phyloP scores from a whole-genome alignment of 306 rosid genomes.

The Trifolium pratense region DNA sequence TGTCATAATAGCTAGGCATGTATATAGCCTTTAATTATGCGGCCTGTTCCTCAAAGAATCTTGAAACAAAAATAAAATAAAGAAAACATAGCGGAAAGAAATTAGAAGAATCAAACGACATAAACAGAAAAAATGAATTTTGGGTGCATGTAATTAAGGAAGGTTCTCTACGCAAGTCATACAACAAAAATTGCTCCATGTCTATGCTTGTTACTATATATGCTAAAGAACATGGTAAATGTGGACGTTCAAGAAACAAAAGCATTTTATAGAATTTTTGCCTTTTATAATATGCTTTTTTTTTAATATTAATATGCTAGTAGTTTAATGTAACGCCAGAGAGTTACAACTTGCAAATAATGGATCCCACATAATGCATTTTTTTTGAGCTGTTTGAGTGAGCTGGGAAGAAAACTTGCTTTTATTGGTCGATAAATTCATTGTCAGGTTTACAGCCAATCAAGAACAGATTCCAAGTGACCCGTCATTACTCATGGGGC shows the following conservation, averaged over 20 bases:
- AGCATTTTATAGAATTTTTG: slow-evolving; percentile 36
- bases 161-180: slow-evolving; percentile 54
- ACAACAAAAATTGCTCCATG: slow-evolving; percentile 27
- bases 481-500: slow-evolving; percentile 7
- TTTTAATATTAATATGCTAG: neutral
- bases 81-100: neutral
- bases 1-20: slow-evolving; percentile 1
- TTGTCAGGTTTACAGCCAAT: slow-evolving; percentile 40
- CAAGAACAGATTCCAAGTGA: slow-evolving; percentile 49
- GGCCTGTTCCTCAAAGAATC: slow-evolving; percentile 39
- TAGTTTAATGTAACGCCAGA: slow-evolving; percentile 14
- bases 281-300: slow-evolving; percentile 32
- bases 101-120: slow-evolving; percentile 32
- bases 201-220: slow-evolving; percentile 30
- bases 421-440: slow-evolving; percentile 39
- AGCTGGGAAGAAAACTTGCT: slow-evolving; percentile 17
- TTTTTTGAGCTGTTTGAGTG: slow-evolving; percentile 26
- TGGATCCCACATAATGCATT: slow-evolving; percentile 45
- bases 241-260: slow-evolving; percentile 40
- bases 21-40: slow-evolving; percentile 51
- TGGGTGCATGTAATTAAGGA: slow-evolving; percentile 46
- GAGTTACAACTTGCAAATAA: slow-evolving; percentile 43
- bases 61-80: slow-evolving; percentile 35
- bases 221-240: slow-evolving; percentile 38
- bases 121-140: slow-evolving; percentile 37